phyloP scores from a whole-genome alignment of 2,329 filamentous ascomycete genomes.

The Ilyonectria sp. region DNA sequence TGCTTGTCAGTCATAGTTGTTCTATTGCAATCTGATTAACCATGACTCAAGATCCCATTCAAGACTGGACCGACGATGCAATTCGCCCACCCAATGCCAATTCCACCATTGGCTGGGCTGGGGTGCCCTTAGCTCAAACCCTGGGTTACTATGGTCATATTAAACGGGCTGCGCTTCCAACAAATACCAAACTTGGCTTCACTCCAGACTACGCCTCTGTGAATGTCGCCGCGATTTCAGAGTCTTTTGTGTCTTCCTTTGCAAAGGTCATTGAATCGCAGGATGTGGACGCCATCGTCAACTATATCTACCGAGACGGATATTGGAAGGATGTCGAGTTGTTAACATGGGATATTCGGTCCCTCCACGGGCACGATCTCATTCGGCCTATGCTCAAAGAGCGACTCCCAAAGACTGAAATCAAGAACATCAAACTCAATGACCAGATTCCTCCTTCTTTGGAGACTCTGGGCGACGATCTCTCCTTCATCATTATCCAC shows the following conservation, averaged over 20 bases:
- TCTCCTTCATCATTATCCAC: conserved; percentile 12
- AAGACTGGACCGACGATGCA: conserved; percentile 14
- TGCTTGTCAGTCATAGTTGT: too few species aligned
- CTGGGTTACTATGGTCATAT: conserved; percentile 21
- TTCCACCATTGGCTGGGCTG: conserved; percentile 18
- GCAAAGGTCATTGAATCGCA: not conserved
- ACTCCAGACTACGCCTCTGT: conserved; percentile 15
- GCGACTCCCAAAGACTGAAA: conserved; percentile 11
- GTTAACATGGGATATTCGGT: conserved; percentile 17
- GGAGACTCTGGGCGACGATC: conserved; percentile 12
- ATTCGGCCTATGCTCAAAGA: conserved; percentile 17
- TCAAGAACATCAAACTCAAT: conserved; percentile 10
- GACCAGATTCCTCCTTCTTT: not conserved
- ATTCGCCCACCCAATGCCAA: conserved; percentile 16
- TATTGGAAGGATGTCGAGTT: conserved; percentile 26
- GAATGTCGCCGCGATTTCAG: not conserved
- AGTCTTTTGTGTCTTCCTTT: not conserved
- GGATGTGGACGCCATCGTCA: conserved; percentile 5
- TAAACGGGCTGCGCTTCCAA: conserved; percentile 15
- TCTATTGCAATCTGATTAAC: not conserved
- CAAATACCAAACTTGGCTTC: conserved; percentile 15
- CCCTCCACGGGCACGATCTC: conserved; percentile 6
- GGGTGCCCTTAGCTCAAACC: conserved; percentile 14
- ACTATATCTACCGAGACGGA: not conserved
- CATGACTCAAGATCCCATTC: conserved; percentile 3